These are phyloP conservation scores for Tricladium varicosporioides DNA, from an alignment of 2,329 filamentous ascomycete species.

Conservation along the genomic window DNA sequence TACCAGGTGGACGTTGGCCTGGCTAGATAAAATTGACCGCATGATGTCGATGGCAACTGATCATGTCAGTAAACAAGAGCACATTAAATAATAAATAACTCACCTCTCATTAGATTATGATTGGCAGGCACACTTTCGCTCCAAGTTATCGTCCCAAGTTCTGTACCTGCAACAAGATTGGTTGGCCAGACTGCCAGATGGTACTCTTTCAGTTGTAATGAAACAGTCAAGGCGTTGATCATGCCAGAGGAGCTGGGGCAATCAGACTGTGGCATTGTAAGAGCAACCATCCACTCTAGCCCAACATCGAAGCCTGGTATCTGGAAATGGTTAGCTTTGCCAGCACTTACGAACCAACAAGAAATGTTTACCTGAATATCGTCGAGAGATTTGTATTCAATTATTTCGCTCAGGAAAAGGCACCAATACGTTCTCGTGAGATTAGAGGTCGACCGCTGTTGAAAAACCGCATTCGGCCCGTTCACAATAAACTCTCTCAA, in stretches of 20 bases:
- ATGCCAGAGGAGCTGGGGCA: constrained; percentile 50
- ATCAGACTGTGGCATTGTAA: constrained; percentile 48
- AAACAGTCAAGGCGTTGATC: constrained; percentile 29
- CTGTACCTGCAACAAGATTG: not conserved
- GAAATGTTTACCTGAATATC: constrained; percentile 34
- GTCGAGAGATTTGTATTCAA: constrained; percentile 43
- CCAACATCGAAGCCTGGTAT: constrained; percentile 39
- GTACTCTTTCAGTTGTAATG: constrained; percentile 24
- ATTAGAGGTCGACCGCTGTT: constrained; percentile 45
- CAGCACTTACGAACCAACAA: not conserved
- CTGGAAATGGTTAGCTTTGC: constrained; percentile 20
- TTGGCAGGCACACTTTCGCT: not conserved
- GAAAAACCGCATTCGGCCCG: constrained; percentile 29
- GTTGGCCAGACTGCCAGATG: constrained; percentile 1
- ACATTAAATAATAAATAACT: not conserved
- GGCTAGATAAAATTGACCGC: constrained; percentile 13
- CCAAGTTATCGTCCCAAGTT: not conserved
- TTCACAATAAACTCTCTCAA: constrained; percentile 11
- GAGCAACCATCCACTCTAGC: constrained; percentile 51
- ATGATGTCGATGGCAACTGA: constrained; percentile 16
- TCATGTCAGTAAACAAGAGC: not conserved
- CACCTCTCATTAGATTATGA: constrained; percentile 6
- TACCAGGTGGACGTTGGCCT: constrained; percentile 14
- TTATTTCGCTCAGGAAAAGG: constrained; percentile 51
- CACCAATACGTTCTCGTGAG: constrained; percentile 45